Percentiles rank a stretch among this genome's conserved stretches.
Evolutionary conservation across 108 stramenopile species (phyloP).

Genomic region (Conticribra weissflogii): DNA sequence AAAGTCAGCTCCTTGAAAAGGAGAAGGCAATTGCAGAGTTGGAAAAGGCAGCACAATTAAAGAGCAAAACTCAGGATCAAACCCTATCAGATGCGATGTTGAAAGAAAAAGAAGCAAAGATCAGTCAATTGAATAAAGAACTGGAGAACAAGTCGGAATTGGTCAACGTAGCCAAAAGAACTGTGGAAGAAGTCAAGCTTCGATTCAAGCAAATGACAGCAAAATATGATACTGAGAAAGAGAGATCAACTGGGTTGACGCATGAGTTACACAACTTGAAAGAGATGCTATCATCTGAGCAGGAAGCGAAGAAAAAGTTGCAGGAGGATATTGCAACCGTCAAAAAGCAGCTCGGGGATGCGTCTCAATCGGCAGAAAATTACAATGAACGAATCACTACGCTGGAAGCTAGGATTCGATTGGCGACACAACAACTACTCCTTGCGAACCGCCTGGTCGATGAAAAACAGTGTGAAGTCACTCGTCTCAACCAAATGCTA

Average conservation of each 20-base stretch:
- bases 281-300: not conserved
- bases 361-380: conserved; percentile 9
- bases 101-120: conserved; percentile 26
- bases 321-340: conserved; percentile 2
- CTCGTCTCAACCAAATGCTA: conserved; percentile 25
- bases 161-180: conserved; percentile 6
- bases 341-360: conserved; percentile 17
- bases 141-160: conserved; percentile 24
- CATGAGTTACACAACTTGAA: conserved; percentile 13
- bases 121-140: conserved; percentile 31
- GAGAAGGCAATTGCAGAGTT: conserved; percentile 10
- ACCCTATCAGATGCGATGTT: conserved; percentile 5
- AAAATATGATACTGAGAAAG: conserved; percentile 24
- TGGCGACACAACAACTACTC: conserved; percentile 32
- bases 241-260: conserved; percentile 24
- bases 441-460: conserved; percentile 27
- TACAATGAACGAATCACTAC: conserved; percentile 17
- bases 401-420: conserved; percentile 14
- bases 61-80: conserved; percentile 2
- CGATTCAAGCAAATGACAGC: conserved; percentile 17
- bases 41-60: conserved; percentile 19
- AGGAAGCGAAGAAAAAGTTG: not conserved
- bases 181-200: conserved; percentile 2
- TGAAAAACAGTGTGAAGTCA: conserved; percentile 32
- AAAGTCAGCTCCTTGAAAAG: conserved; percentile 19